Base-by-base conservation (phyloP, 2,329 filamentous ascomycete species). In the Diplodia corticola region DNA sequence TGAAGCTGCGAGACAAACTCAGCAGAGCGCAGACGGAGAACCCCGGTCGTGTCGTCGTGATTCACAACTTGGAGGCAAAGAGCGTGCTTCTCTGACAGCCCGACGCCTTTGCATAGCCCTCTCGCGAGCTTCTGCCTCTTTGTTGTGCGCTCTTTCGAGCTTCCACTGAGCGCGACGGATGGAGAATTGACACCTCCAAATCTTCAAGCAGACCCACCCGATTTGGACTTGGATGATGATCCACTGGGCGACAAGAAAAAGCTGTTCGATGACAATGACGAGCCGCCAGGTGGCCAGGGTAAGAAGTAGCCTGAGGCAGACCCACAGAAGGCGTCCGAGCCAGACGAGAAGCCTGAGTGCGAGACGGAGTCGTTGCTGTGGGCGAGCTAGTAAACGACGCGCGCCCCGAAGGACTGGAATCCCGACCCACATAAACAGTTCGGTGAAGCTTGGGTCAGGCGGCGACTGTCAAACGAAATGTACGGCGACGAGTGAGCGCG, bases 361-460 rank as follows among this genome's bases (percentile, higher is more conserved):
- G 10, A 22, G 5, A n/a, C 55, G n/a, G 13, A 60, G 15, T 46
- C 7, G n/a, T 9, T 15, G 6, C 28, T 24, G 28, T 5, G 33
- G 22, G 22, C 50, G n/a, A 22, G 22, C 17, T 17, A 63, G 28
- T 17, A 35, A 20, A 28, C 24, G 59, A n/a, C 17, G 24, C 10
- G 59, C 50, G 5, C 28, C 15, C 24, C 59, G 48, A n/a, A 63
- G 20, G 28, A 40, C 12, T 5, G n/a, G 26, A 33, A 63, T 5
- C 17, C 35, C 55, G 17, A 63, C 44, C 59, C 59, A 63, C 59
- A 63, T 63, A 20, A 50, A 48, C 40, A n/a, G 40, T 44, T 44
- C n/a, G 40, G 40, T 20, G 40, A 20, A n/a, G 40, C 4, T 44
- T n/a, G 40, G 40, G n/a, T 20, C 17, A 44, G 40, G 40, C 40